Base-by-base conservation (phyloP, 176 grass and related monocot genomes). In the Puccinellia tenuiflora region DNA sequence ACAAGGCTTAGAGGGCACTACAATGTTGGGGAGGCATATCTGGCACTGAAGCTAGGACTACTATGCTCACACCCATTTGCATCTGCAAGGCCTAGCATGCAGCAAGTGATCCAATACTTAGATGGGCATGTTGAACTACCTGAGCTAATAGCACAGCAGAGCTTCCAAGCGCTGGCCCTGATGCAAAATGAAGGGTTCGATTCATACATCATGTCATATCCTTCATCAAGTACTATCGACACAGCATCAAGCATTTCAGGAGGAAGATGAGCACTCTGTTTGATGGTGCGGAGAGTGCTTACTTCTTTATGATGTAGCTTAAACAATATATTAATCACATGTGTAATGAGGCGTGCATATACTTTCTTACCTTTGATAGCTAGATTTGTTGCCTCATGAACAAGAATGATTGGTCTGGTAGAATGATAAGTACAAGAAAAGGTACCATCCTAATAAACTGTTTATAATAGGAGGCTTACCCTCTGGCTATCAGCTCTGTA, bases 11-110 rank as follows among this genome's bases (percentile, higher is more conserved):
- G 67, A 35, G 78, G 78, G 12, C 4, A 0, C 42, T 80, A 66
- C 47, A 45, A 80, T 67, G 20, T 22, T 37, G 12, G 29, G 5
- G 78, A 80, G 61, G 78, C 78, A 51, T 52, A 67, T 62, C 30
- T 80, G 78, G 61, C 20, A 0, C 43, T 80, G 14, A 80, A 80
- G 47, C 31, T 80, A 37, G 78, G 78, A 13, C 43, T 80, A 8
- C 43, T 80, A 33, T 80, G 78, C 60, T 66, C 78, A 80, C 61
- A 80, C 78, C 78, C 78, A 67, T 80, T 80, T 47, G 42, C 78
- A 7, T 30, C 21, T 25, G 78, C 62, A 51, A 67, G 78, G 43
- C 78, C 78, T 51, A 80, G 60, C 61, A 80, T 80, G 78, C 29
- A 62, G 78, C 78, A 52, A 67, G 78, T 67, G 26, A 67, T 80